Conservation (phyloP, 2,329 filamentous ascomycete species). For the Penicillium rolfsii region DNA sequence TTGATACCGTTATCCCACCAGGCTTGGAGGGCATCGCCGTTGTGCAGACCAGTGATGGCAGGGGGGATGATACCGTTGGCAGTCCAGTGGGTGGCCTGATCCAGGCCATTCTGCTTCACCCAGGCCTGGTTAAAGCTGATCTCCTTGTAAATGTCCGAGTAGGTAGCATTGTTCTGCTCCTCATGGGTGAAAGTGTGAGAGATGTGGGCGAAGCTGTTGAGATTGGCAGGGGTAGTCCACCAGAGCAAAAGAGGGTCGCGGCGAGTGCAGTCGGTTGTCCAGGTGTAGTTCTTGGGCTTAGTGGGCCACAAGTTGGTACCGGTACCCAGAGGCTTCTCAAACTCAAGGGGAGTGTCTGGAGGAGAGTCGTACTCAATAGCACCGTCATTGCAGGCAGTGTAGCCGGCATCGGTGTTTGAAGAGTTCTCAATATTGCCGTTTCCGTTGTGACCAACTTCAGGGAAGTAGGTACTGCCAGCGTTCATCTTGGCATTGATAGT, state of each 20-base stretch:
- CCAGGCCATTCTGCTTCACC: conserved; percentile 58
- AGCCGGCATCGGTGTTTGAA: conserved; percentile 28
- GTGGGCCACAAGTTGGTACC: conserved; percentile 56
- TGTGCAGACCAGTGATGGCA: conserved; percentile 66
- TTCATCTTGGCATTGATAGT: conserved; percentile 53
- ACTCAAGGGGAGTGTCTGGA: conserved; percentile 54
- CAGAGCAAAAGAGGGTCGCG: conserved; percentile 58
- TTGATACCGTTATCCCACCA: conserved; percentile 64
- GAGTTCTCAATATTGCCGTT: conserved; percentile 55
- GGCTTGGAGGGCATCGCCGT: conserved; percentile 63
- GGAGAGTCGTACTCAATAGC: conserved; percentile 53
- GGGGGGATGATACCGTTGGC: conserved; percentile 62
- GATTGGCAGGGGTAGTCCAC: conserved; percentile 56
- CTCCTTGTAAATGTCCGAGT: conserved; percentile 59
- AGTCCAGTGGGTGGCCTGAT: conserved; percentile 53
- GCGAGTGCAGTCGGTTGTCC: conserved; percentile 55
- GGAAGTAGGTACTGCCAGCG: conserved; percentile 55
- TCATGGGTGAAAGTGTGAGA: conserved; percentile 66
- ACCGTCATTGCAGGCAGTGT: conserved; percentile 35
- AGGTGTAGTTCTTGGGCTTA: conserved; percentile 51
- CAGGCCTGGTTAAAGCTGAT: conserved; percentile 65
- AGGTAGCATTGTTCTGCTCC: conserved; percentile 63
- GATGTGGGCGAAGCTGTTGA: conserved; percentile 60
- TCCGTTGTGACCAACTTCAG: conserved; percentile 62
- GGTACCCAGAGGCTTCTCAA: conserved; percentile 55